These are phyloP conservation scores for Colletotrichum tropicale DNA, from an alignment of 2,329 filamentous ascomycete genomes.

Conservation along the genomic window DNA sequence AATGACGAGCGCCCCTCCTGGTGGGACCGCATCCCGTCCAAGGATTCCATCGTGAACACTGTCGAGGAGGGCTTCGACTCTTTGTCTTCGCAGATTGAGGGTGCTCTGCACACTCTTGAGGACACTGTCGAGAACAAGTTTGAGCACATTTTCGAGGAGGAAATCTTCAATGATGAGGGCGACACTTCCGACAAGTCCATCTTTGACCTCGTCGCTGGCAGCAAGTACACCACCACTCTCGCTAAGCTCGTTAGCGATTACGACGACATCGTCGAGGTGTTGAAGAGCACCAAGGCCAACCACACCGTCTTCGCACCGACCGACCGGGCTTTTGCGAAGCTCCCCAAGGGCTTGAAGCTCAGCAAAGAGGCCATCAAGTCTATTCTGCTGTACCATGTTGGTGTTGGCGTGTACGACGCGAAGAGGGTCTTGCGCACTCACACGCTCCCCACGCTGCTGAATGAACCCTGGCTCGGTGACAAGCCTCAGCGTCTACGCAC, in stretches of 20 bases:
- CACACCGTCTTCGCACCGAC: conserved; percentile 83
- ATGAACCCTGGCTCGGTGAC: conserved; percentile 63
- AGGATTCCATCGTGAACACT: conserved; percentile 36
- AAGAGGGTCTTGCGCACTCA: conserved; percentile 69
- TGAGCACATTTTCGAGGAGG: conserved; percentile 20
- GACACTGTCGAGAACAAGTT: conserved; percentile 27
- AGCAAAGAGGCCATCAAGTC: conserved; percentile 73
- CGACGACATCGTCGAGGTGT: conserved; percentile 70
- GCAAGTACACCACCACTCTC: conserved; percentile 79
- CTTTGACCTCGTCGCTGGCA: conserved; percentile 78
- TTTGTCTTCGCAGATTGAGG: conserved; percentile 24
- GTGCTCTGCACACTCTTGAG: conserved; percentile 37
- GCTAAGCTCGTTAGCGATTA: conserved; percentile 76
- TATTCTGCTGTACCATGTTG: conserved; percentile 77
- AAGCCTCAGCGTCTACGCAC: conserved; percentile 76
- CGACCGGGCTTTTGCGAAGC: conserved; percentile 74
- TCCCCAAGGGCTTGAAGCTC: conserved; percentile 63
- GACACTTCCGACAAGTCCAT: conserved; percentile 71
- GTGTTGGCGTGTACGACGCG: conserved; percentile 69
- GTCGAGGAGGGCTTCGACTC: conserved; percentile 33
- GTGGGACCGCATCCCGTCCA: conserved; percentile 34
- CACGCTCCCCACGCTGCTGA: conserved; percentile 74
- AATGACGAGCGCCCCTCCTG: conserved; percentile 27
- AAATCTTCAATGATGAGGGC: conserved; percentile 20
- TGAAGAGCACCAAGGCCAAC: conserved; percentile 78